Conservation (phyloP, 305 asterid species). For the Rubia tinctorum region DNA sequence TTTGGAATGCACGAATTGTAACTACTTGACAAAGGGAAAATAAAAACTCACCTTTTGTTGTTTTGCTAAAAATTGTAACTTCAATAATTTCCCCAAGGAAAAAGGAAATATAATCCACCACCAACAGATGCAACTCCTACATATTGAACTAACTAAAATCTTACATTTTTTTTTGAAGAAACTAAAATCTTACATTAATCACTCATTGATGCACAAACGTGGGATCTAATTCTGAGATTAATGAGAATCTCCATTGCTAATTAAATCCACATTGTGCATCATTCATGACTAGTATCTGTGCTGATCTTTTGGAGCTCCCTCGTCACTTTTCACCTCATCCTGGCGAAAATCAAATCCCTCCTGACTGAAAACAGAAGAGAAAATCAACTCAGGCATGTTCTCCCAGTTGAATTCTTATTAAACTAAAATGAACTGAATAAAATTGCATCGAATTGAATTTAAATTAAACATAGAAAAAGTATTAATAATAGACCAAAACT, state of each 20-base stretch:
- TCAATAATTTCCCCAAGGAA: neutral
- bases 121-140: neutral
- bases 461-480: no score
- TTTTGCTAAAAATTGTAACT: neutral
- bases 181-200: neutral
- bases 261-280: no score
- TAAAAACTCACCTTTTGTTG: neutral
- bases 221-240: neutral
- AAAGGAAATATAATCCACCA: neutral
- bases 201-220: neutral
- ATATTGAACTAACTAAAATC: neutral
- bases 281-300: neutral
- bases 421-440: no score
- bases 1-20: no score
- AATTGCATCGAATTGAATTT: no score
- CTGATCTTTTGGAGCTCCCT: slow-evolving; percentile 1
- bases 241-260: no score
- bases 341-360: neutral
- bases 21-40: no score
- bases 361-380: neutral
- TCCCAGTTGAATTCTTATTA: no score
- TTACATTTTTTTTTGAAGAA: no score
- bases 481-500: no score
- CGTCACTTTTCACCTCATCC: neutral
- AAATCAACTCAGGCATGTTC: neutral